Base-by-base conservation (phyloP, 2,329 filamentous ascomycete genomes). In the Penicillium paneum region DNA sequence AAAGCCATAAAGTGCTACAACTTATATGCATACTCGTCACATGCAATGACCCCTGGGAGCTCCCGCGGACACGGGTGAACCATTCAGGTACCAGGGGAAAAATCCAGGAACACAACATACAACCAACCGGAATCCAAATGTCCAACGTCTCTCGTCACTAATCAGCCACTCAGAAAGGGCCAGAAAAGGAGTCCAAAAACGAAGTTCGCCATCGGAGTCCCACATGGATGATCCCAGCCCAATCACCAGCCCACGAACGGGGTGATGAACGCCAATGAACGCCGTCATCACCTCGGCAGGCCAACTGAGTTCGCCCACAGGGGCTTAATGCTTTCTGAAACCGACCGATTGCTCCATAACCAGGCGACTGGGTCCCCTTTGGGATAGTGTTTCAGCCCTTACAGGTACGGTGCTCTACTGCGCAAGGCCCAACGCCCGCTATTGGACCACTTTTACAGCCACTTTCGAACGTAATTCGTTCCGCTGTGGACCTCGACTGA, bases 381-480 rank as follows among this genome's bases (percentile, higher is more conserved):
- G 19, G 32, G 43, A 21, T 24, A n/a, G 26, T 31, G 46, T 50
- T 54, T 54, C 52, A 49, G 31, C 52, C 52, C 52, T 54, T 54
- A 50, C 52, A 44, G 47, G 35, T 15, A 29, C 26, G 47, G 11
- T 31, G 28, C 50, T 29, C 50, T 48, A 34, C n/a, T 29, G 50
- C 50, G 46, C 46, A 49, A 49, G 52, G 52, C 26, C 32, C 26
- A 26, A 41, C 40, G 52, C 52, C 52, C 52, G 52, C 40, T 21
- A 50, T 42, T 54, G 52, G 52, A 17, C 46, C 52, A 54, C 52
- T 54, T 54, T 50, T 44, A 39, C 52, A 54, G 52, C 52, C 46
- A 54, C 46, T n/a, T 34, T n/a, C 35, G 34, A 34, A 50, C 19
- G 7, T 32, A 44, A 50, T 54, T 54, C 39, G 46, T 36, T 50